These are phyloP conservation scores for Fusarium multiceps DNA, from an alignment of 2,329 filamentous ascomycete species.

Conservation along the genomic window DNA sequence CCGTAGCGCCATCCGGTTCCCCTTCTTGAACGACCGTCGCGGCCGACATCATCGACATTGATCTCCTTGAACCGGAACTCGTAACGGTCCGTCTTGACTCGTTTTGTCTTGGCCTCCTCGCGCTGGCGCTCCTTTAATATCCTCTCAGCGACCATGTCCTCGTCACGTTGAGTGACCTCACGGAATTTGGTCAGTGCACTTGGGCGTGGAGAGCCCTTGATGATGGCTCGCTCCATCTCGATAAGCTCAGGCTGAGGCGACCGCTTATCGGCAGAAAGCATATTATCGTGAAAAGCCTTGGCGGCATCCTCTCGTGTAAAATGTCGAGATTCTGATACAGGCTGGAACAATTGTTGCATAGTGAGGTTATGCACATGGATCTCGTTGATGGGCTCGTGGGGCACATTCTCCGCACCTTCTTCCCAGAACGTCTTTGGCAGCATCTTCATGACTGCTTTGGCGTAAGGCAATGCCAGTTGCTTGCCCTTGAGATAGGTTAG, in stretches of 20 bases:
- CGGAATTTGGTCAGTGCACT: slow-evolving; percentile 57
- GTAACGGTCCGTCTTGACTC: slow-evolving; percentile 63
- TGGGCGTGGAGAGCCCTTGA: slow-evolving; percentile 50
- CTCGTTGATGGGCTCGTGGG: slow-evolving; percentile 73
- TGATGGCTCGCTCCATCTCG: slow-evolving; percentile 62
- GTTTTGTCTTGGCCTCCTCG: slow-evolving; percentile 56
- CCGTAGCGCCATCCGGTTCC: slow-evolving; percentile 74
- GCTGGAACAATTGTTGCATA: slow-evolving; percentile 72
- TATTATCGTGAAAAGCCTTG: slow-evolving; percentile 68
- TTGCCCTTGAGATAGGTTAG: slow-evolving; percentile 70
- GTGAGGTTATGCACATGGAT: slow-evolving; percentile 71
- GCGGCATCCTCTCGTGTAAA: slow-evolving; percentile 75
- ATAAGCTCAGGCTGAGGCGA: slow-evolving; percentile 73
- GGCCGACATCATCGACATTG: slow-evolving; percentile 67
- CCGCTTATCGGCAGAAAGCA: slow-evolving; percentile 70
- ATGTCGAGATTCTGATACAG: slow-evolving; percentile 70
- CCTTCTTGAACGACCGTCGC: slow-evolving; percentile 61
- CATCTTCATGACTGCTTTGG: slow-evolving; percentile 81
- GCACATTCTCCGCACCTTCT: slow-evolving; percentile 59
- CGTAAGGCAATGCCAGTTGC: slow-evolving; percentile 79
- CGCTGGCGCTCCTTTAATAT: slow-evolving; percentile 50
- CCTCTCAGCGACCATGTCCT: slow-evolving; percentile 53
- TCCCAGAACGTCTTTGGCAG: slow-evolving; percentile 75
- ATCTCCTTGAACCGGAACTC: slow-evolving; percentile 72
- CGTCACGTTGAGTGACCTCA: slow-evolving; percentile 56